These are phyloP conservation scores for Suillus tomentosus DNA, from an alignment of 768 basidiomycete genomes.

Conservation along the genomic window DNA sequence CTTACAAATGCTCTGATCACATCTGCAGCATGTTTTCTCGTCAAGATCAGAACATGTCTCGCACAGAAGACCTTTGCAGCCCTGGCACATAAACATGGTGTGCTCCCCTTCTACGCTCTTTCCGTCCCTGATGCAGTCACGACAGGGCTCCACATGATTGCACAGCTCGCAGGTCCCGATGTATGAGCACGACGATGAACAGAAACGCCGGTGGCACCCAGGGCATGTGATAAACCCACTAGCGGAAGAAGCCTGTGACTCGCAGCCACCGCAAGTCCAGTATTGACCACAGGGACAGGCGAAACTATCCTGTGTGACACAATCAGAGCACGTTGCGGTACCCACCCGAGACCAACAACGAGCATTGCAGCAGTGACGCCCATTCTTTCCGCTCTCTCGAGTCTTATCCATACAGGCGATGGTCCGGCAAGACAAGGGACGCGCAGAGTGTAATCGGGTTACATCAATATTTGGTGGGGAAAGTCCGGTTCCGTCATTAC, in stretches of 20 bases:
- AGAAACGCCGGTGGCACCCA: slow-evolving; percentile 5
- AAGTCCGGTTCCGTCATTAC: neutral
- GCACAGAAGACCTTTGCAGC: neutral
- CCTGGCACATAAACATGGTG: neutral
- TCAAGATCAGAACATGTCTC: neutral
- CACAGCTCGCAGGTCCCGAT: slow-evolving; percentile 3
- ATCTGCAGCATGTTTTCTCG: neutral
- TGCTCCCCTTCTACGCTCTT: neutral
- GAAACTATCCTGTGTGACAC: slow-evolving; percentile 8
- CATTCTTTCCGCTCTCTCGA: too few relatives aligned
- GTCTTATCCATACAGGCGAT: neutral
- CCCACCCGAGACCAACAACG: slow-evolving; percentile 4
- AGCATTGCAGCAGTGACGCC: neutral
- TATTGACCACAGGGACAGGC: slow-evolving; percentile 3
- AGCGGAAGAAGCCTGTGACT: neutral
- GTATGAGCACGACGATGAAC: slow-evolving; percentile 2
- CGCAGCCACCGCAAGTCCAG: slow-evolving; percentile 13
- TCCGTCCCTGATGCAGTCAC: slow-evolving; percentile 7
- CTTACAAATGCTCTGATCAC: neutral
- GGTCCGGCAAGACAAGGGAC: neutral
- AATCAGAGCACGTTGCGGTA: slow-evolving; percentile 5
- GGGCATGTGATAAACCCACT: slow-evolving; percentile 1
- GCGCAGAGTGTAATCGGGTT: slow-evolving; percentile 8
- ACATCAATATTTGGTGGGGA: neutral
- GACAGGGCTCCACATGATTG: slow-evolving; percentile 1